Conservation (phyloP, 805 yeast genomes). For the Metschnikowia bowlesiae region DNA sequence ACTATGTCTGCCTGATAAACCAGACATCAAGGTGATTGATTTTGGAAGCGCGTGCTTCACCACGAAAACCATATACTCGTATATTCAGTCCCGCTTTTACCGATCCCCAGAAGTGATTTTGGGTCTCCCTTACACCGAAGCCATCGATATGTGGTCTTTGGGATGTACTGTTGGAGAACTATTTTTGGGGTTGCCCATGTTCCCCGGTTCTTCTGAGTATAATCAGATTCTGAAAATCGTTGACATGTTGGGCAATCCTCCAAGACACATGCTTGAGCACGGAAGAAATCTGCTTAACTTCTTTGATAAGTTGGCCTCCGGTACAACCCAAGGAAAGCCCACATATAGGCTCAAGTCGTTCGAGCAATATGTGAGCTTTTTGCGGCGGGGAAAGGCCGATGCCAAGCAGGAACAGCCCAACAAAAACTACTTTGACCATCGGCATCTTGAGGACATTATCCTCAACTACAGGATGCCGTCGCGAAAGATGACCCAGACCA, state of each 20-base stretch:
- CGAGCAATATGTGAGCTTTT: constrained; percentile 34
- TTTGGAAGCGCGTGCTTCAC: constrained; percentile 96
- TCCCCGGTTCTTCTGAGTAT: constrained; percentile 93
- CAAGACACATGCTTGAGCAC: constrained; percentile 94
- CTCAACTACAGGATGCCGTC: constrained; percentile 68
- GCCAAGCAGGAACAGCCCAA: constrained; percentile 66
- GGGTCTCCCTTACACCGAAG: constrained; percentile 86
- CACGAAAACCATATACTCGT: constrained; percentile 81
- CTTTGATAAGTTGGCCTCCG: constrained; percentile 42
- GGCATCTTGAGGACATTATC: constrained; percentile 66
- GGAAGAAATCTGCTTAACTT: constrained; percentile 79
- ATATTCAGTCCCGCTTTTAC: constrained; percentile 88
- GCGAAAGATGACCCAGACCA: constrained; percentile 47
- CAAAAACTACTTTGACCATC: constrained; percentile 71
- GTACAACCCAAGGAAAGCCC: constrained; percentile 24
- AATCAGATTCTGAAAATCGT: constrained; percentile 82
- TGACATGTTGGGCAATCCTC: constrained; percentile 81
- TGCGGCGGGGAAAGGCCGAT: constrained; percentile 24
- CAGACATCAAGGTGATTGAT: constrained; percentile 88
- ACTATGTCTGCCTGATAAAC: constrained; percentile 71
- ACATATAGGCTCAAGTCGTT: constrained; percentile 29
- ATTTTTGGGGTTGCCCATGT: constrained; percentile 85
- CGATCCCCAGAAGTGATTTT: constrained; percentile 92
- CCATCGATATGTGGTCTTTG: constrained; percentile 96
- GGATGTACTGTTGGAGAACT: constrained; percentile 92